Conservation (phyloP, 1,284 basidiomycete genomes). For the Austropuccinia psidii region DNA sequence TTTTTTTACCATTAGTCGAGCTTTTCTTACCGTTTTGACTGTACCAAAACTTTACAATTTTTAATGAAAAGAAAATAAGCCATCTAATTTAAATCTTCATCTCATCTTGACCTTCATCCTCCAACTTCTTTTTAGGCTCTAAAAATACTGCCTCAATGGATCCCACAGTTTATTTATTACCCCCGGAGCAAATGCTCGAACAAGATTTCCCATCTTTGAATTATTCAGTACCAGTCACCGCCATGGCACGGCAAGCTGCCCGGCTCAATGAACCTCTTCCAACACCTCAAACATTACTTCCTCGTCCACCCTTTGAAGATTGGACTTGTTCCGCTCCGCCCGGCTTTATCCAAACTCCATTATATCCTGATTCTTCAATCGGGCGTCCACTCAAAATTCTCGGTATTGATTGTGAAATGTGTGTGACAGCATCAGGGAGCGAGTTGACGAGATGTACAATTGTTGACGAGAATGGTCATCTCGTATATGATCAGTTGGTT, state of each 20-base stretch:
- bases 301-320: background rate
- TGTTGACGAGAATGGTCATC: slow-evolving; percentile 63
- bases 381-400: slow-evolving; percentile 45
- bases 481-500: slow-evolving; percentile 76
- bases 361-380: slow-evolving; percentile 45
- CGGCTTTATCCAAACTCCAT: slow-evolving; percentile 62
- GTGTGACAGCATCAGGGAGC: slow-evolving; percentile 73
- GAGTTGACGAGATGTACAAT: slow-evolving; percentile 75
- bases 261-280: slow-evolving; percentile 33
- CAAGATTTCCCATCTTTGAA: slow-evolving; percentile 79
- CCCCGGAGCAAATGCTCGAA: slow-evolving; percentile 74
- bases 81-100: slow-evolving; percentile 8
- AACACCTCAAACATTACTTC: slow-evolving; percentile 37
- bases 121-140: slow-evolving; percentile 40
- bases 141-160: slow-evolving; percentile 52
- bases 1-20: background rate
- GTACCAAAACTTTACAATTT: slow-evolving; percentile 52
- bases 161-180: slow-evolving; percentile 64
- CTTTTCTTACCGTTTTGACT: slow-evolving; percentile 49
- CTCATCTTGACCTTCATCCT: background rate
- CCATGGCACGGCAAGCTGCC: background rate
- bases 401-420: slow-evolving; percentile 87
- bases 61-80: background rate
- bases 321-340: slow-evolving; percentile 45
- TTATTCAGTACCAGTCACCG: slow-evolving; percentile 58